Percentiles rank a stretch among this genome's conserved stretches.
Evolutionary conservation across 140 eudicot species (phyloP).

Genomic region (Oenanthe javanica): DNA sequence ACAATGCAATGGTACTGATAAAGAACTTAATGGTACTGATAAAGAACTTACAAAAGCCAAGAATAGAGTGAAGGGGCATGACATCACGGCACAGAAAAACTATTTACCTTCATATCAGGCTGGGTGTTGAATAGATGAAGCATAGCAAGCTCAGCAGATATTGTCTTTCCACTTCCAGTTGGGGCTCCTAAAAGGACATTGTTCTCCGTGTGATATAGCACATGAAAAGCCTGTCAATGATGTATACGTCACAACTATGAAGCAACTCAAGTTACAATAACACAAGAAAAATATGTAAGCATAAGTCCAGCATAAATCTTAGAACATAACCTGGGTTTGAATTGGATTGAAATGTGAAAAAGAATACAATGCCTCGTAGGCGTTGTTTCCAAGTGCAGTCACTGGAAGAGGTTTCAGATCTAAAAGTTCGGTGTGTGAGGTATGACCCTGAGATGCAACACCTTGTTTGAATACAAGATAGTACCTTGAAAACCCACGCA

Average conservation of each 20-base stretch:
- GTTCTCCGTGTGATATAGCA: slow-evolving; percentile 84
- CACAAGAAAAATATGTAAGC: not conserved
- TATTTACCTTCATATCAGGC: slow-evolving; percentile 96
- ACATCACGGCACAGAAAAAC: not conserved
- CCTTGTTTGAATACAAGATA: not conserved
- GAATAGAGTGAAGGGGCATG: not conserved
- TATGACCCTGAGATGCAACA: slow-evolving; percentile 59
- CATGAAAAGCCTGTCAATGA: slow-evolving; percentile 73
- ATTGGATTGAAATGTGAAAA: slow-evolving; percentile 98
- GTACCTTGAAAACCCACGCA: not conserved
- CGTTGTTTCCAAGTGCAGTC: slow-evolving; percentile 83
- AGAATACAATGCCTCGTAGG: slow-evolving; percentile 70
- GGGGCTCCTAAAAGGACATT: slow-evolving; percentile 95
- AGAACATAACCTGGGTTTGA: slow-evolving; percentile 71
- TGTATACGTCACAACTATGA: slow-evolving; percentile 2
- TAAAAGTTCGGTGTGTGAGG: slow-evolving; percentile 92
- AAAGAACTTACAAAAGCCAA: not conserved
- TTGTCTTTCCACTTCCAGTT: slow-evolving; percentile 98
- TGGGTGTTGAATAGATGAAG: slow-evolving; percentile 81
- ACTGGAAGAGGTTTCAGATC: slow-evolving; percentile 95
- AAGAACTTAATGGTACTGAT: not conserved
- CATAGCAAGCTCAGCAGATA: slow-evolving; percentile 99
- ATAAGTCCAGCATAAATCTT: not conserved
- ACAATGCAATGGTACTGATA: not conserved
- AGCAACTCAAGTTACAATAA: not conserved